phyloP scores from a whole-genome alignment of 805 yeast species.

The Cyberlindnera petersonii region DNA sequence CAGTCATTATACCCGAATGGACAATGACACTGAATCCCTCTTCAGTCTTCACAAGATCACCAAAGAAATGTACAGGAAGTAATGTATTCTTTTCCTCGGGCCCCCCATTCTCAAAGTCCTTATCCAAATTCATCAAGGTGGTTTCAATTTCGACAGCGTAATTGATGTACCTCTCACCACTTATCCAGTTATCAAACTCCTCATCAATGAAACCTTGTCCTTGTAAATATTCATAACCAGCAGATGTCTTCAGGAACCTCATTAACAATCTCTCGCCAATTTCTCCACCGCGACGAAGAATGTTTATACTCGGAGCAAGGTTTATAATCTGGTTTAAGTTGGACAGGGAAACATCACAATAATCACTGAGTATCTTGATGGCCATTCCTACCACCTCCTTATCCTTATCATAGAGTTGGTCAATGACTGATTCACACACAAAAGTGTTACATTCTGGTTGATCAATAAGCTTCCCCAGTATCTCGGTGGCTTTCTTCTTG shows the following conservation, averaged over 20 bases:
- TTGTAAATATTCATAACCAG: constrained; percentile 65
- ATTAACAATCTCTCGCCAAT: constrained; percentile 52
- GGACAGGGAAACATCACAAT: constrained; percentile 47
- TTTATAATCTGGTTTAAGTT: constrained; percentile 49
- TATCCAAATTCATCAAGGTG: constrained; percentile 27
- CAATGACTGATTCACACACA: constrained; percentile 51
- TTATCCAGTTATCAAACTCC: constrained; percentile 69
- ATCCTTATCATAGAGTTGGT: constrained; percentile 66
- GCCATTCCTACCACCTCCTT: constrained; percentile 52
- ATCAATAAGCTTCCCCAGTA: constrained; percentile 41
- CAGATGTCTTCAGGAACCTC: constrained; percentile 58
- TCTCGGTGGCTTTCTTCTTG: constrained; percentile 53
- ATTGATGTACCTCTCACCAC: constrained; percentile 37
- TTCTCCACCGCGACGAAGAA: constrained; percentile 16
- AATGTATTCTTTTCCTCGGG: constrained; percentile 12
- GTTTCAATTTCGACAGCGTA: constrained; percentile 48
- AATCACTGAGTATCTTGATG: constrained; percentile 49
- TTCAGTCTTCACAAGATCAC: constrained; percentile 72
- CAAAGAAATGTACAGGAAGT: constrained; percentile 69
- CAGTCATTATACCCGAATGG: constrained; percentile 43
- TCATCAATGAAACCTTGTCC: constrained; percentile 55
- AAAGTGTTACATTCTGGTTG: constrained; percentile 34
- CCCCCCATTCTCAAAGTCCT: constrained; percentile 15
- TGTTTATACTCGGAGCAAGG: constrained; percentile 50
- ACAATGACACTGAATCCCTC: constrained; percentile 69